Base-by-base conservation (phyloP, 2,329 filamentous ascomycete species). In the Neurospora sp. region DNA sequence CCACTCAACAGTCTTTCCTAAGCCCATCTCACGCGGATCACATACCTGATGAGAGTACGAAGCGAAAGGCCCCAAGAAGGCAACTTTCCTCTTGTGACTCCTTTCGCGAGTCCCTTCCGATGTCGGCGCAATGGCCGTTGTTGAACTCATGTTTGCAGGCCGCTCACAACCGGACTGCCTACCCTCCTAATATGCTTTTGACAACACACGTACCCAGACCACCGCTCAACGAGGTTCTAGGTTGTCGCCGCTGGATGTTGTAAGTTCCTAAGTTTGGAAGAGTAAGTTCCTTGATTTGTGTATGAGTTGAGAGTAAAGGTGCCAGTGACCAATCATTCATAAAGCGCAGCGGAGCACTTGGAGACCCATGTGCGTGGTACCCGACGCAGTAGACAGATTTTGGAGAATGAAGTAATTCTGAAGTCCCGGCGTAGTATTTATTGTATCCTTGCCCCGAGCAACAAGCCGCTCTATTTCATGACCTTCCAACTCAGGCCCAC, bases 1-100 rank as follows among this genome's bases (percentile, higher is more conserved):
- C 28, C 7, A 36, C 15, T 10, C 23, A 17, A 36, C 52, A 15
- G 28, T 17, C 52, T 15, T 15, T 62, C 4, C 23, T 28, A 17
- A 58, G 52, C 52, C 52, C 52, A 28, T 33, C 7, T 23, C 28
- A 68, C 8, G 23, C 5, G 23, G 10, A 62, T 9, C 38, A 58
- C 66, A 52, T 73, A 75, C 76, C 73, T 76, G 75, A 66, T 77
- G 75, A n/a, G 76, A 73, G 67, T 77, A 77, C 0, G 75, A 75
- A 38, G 74, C 70, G 17, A 73, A 10, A 3, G 76, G 75, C 9
- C 76, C 76, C 19, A 77, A 70, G 66, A 76, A 77, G 38, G 76
- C 75, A 28, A 77, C 75, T 11, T 68, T 69, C 42, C 68, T 33
- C 68, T 66, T 42, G 13, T 62, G 52, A 62, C 52, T 62, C 52